Evolutionary conservation across 2,329 filamentous ascomycete genomes (phyloP), one percentile per base, ranked within the genome.

Genomic region (Trichophyton schoenleinii): DNA sequence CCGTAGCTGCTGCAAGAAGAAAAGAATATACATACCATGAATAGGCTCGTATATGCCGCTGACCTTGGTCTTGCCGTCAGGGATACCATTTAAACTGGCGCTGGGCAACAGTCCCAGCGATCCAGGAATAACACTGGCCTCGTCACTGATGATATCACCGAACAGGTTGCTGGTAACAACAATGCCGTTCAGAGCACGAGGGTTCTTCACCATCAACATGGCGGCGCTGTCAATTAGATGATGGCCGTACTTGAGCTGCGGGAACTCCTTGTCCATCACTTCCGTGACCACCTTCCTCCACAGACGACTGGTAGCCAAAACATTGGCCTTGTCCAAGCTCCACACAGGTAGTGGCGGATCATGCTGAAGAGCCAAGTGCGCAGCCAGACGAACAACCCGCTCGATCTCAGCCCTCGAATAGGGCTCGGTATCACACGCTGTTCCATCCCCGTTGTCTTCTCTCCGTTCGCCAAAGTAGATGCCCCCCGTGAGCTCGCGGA

Each of bases 21-120:
- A 15, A 46, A 59, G 11, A 48, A 25, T 22, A 28, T 52, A 22
- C 78, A 70, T 79, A 90, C 89, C 91, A 74, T 99, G 92, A 69
- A 99, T 97, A 28, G 92, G 92, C 81, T 97, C 92, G 74, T 96
- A 99, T 70, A 97, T 96, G 68, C 91, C 92, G 73, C 95, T 96
- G 71, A 91, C 89, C 83, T 80, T 90, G 88, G 59, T 61, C 49
- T 63, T 63, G 13, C 65, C 65, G 73, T 95, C 90, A 0, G 92
- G 92, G 63, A 95, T 85, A 46, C 88, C 89, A 66, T 86, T 88
- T 72, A 97, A 78, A 75, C 87, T 94, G 11, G 92, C 92, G 73
- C 87, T 92, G 28, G 92, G 92, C 67, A 96, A 78, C 66, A 97
- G 79, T 34, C 94, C 92, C 68, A 97, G 84, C 69, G 86, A 91